Conservation (phyloP, 23 red algal species). For the Chondrus crispus region DNA sequence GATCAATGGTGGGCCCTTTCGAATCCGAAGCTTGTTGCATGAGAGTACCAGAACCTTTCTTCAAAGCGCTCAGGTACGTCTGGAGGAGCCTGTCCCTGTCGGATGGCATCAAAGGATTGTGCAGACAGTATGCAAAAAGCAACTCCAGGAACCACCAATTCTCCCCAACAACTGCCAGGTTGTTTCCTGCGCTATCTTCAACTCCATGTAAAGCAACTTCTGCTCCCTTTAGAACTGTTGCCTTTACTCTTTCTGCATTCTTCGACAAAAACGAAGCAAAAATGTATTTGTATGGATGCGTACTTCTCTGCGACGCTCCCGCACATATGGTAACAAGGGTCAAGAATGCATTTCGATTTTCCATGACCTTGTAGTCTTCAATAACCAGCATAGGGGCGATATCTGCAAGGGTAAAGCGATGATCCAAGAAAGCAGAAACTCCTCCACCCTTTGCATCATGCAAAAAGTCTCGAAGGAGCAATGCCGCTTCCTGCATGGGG, state of each 20-base stretch:
- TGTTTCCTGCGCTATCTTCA: too few relatives aligned
- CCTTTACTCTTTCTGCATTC: not conserved
- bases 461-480: slow-evolving; percentile 44
- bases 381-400: not conserved
- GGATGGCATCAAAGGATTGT: not conserved
- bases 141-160: slow-evolving; percentile 17
- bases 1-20: not conserved
- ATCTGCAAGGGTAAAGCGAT: not conserved
- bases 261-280: slow-evolving; percentile 18
- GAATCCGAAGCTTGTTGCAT: not conserved
- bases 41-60: not conserved
- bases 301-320: not conserved
- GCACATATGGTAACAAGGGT: slow-evolving; percentile 18
- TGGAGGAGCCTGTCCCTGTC: not conserved
- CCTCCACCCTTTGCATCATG: not conserved
- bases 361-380: slow-evolving; percentile 19
- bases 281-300: not conserved
- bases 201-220: not conserved
- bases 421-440: slow-evolving; percentile 9
- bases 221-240: slow-evolving; percentile 1
- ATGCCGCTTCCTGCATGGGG: slow-evolving; percentile 19
- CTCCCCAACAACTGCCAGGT: not conserved
- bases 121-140: slow-evolving; percentile 32
- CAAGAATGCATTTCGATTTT: slow-evolving; percentile 34
- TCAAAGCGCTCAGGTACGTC: not conserved